Percentiles rank a stretch among this genome's conserved stretches.
These are phyloP conservation scores for Glaciozyma martinii DNA, from an alignment of 768 basidiomycete species.

Conservation along the genomic window DNA sequence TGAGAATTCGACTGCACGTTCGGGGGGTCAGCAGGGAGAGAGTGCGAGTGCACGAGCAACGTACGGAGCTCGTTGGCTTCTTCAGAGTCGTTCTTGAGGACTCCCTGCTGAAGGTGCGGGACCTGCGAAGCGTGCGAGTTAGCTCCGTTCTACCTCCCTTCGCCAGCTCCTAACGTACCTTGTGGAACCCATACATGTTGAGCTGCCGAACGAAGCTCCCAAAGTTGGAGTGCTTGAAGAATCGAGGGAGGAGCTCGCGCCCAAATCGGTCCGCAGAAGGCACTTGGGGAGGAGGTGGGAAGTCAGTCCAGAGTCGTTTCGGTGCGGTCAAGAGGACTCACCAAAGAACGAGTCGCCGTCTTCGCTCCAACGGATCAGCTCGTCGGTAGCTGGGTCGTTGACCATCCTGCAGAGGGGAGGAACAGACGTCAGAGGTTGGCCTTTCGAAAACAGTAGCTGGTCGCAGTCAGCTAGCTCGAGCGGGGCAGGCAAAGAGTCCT, in stretches of 20 bases:
- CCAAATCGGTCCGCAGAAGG: conserved; percentile 86
- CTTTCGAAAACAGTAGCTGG: neutral
- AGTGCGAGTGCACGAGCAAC: neutral
- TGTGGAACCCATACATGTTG: conserved; percentile 94
- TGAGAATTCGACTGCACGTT: conserved; percentile 60
- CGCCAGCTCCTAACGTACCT: conserved; percentile 41
- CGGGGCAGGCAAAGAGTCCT: neutral
- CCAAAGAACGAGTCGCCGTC: conserved; percentile 88
- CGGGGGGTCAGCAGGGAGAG: conserved; percentile 10
- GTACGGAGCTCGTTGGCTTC: conserved; percentile 54
- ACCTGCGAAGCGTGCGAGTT: conserved; percentile 38
- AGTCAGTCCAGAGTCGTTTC: neutral
- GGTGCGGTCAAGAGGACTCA: conserved; percentile 38
- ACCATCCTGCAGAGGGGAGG: conserved; percentile 60
- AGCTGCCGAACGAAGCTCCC: conserved; percentile 82
- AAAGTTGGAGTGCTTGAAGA: conserved; percentile 98
- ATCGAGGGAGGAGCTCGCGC: conserved; percentile 75
- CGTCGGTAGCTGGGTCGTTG: conserved; percentile 68
- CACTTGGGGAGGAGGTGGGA: conserved; percentile 42
- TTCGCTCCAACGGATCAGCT: conserved; percentile 85
- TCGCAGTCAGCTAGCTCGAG: neutral
- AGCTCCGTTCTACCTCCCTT: neutral
- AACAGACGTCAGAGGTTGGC: conserved; percentile 8
- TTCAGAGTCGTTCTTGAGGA: conserved; percentile 69
- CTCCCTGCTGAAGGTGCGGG: conserved; percentile 90